phyloP scores from a whole-genome alignment of 176 grass and related monocot species.

The Puya raimondii region DNA sequence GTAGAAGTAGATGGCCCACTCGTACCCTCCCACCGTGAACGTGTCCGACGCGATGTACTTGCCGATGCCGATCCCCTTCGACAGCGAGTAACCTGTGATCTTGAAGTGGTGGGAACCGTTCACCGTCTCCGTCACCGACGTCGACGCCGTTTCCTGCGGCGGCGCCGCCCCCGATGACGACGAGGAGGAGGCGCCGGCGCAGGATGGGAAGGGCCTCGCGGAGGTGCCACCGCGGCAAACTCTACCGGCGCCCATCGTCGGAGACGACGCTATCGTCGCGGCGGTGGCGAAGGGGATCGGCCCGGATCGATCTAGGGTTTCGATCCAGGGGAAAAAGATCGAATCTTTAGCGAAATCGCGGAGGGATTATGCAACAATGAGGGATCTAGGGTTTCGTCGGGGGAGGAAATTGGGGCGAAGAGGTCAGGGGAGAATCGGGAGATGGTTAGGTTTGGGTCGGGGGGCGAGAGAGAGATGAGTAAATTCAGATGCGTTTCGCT shows the following conservation, averaged over 20 bases:
- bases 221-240: conserved; percentile 20
- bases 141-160: conserved; percentile 66
- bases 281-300: conserved; percentile 27
- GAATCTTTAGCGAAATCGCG: no score
- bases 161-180: conserved; percentile 8
- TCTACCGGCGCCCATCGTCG: conserved; percentile 29
- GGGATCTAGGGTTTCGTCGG: neutral
- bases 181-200: conserved; percentile 11
- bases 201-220: conserved; percentile 2
- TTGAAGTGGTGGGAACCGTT: conserved; percentile 92
- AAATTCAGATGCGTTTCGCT: no score
- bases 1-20: conserved; percentile 97
- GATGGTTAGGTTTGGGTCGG: conserved; percentile 9
- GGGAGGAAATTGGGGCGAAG: conserved; percentile 2
- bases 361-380: conserved; percentile 7
- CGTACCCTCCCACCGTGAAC: conserved; percentile 74
- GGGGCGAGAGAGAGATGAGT: neutral
- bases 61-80: conserved; percentile 77
- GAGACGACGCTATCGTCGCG: conserved; percentile 8
- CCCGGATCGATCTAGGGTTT: conserved; percentile 19
- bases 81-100: conserved; percentile 74
- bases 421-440: conserved; percentile 25
- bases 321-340: neutral
- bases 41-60: conserved; percentile 90
- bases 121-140: conserved; percentile 78